Percentiles rank a stretch among this genome's conserved stretches.
Evolutionary conservation across 176 grass and related monocot species (phyloP).

Genomic region (Musa acuminata): DNA sequence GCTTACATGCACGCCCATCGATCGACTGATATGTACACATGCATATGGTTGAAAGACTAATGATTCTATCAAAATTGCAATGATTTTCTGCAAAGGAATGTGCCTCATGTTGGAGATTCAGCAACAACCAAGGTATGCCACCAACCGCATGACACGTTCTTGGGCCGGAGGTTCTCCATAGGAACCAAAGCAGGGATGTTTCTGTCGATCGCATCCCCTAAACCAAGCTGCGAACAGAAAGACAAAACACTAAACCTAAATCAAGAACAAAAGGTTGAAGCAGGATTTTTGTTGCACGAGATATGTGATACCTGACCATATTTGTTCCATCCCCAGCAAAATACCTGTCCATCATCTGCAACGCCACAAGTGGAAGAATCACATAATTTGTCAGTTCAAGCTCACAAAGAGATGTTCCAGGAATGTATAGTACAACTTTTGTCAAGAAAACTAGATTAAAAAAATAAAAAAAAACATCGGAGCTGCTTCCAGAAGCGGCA

Average conservation of each 20-base stretch:
- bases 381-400: not conserved
- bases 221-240: constrained; percentile 52
- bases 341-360: constrained; percentile 83
- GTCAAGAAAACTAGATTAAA: too few species aligned
- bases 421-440: too few species aligned
- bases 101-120: constrained; percentile 50
- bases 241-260: not conserved
- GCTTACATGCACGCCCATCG: not conserved
- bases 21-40: not conserved
- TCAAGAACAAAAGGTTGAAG: not conserved
- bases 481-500: too few species aligned
- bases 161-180: constrained; percentile 37
- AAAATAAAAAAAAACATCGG: too few species aligned
- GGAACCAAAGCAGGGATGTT: constrained; percentile 71
- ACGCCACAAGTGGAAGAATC: not conserved
- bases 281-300: not conserved
- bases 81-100: constrained; percentile 2
- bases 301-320: constrained; percentile 69
- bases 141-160: constrained; percentile 87
- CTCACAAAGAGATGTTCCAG: constrained; percentile 4
- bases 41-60: not conserved
- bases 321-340: constrained; percentile 99
- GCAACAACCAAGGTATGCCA: constrained; percentile 94
- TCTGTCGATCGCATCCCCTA: constrained; percentile 79
- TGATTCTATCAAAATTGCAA: constrained; percentile 81